Evolutionary conservation across 345 rosid genomes (phyloP).

Genomic region (Triadica sebifera): DNA sequence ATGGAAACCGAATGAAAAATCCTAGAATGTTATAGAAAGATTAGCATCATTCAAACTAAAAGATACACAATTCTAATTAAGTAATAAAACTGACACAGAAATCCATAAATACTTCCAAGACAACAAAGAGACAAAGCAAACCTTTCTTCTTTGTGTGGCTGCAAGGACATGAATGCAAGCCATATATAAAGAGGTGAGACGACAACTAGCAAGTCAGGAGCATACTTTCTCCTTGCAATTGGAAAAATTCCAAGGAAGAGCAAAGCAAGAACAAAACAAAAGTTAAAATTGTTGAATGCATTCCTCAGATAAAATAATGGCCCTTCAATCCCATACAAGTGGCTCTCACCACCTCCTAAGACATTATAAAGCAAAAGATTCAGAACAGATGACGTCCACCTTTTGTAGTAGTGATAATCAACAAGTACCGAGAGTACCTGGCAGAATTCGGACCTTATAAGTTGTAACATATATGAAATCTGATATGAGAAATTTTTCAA

Average conservation of each 20-base stretch:
- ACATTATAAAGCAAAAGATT: constrained; percentile 92
- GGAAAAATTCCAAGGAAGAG: constrained; percentile 68
- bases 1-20: neutral
- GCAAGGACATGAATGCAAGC: constrained; percentile 92
- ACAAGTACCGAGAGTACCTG: constrained; percentile 74
- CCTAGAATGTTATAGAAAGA: neutral
- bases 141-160: constrained; percentile 99
- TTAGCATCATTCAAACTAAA: neutral
- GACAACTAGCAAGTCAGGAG: constrained; percentile 66
- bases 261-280: constrained; percentile 78
- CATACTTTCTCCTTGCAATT: constrained; percentile 66
- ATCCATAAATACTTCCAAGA: neutral
- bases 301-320: constrained; percentile 71
- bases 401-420: constrained; percentile 64
- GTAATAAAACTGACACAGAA: neutral
- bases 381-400: constrained; percentile 85
- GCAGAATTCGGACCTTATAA: constrained; percentile 23
- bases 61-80: neutral
- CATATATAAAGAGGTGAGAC: constrained; percentile 84
- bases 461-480: neutral
- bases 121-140: constrained; percentile 19
- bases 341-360: constrained; percentile 96
- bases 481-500: constrained; percentile 5
- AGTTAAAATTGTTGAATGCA: constrained; percentile 93
- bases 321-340: constrained; percentile 90